These are phyloP conservation scores for Myrica gale DNA, from an alignment of 306 rosid species.

Conservation along the genomic window DNA sequence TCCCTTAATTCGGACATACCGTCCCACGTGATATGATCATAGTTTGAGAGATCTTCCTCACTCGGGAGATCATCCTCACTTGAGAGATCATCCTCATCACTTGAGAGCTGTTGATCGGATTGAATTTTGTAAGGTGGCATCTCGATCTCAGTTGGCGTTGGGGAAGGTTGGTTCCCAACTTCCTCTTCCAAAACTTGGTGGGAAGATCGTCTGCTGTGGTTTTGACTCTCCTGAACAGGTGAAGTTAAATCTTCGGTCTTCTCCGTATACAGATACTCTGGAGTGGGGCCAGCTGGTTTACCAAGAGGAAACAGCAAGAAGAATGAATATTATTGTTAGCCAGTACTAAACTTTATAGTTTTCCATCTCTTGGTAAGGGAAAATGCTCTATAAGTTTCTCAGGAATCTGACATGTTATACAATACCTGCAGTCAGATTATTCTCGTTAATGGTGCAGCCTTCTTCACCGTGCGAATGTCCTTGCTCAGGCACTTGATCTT, in stretches of 20 bases:
- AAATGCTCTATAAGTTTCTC: too few relatives aligned
- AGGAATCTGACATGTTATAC: background rate
- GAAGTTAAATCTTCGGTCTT: background rate
- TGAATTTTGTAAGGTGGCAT: background rate
- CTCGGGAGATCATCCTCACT: too few relatives aligned
- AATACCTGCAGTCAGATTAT: slow-evolving; percentile 6
- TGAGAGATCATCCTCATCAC: too few relatives aligned
- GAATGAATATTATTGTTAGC: background rate
- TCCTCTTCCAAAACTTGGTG: background rate
- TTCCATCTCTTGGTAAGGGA: too few relatives aligned
- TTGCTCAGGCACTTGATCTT: background rate
- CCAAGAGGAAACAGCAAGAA: background rate
- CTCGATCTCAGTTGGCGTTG: background rate
- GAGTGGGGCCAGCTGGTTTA: background rate
- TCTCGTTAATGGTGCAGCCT: background rate
- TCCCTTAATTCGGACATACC: background rate
- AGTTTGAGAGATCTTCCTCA: too few relatives aligned
- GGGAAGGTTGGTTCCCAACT: background rate
- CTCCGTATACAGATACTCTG: background rate
- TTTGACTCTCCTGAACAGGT: background rate
- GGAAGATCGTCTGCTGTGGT: background rate
- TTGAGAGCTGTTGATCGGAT: background rate
- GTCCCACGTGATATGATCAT: background rate
- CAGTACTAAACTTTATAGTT: too few relatives aligned
- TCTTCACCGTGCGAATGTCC: background rate